phyloP scores from a whole-genome alignment of 2,329 filamentous ascomycete species.

The Fusarium sp. region DNA sequence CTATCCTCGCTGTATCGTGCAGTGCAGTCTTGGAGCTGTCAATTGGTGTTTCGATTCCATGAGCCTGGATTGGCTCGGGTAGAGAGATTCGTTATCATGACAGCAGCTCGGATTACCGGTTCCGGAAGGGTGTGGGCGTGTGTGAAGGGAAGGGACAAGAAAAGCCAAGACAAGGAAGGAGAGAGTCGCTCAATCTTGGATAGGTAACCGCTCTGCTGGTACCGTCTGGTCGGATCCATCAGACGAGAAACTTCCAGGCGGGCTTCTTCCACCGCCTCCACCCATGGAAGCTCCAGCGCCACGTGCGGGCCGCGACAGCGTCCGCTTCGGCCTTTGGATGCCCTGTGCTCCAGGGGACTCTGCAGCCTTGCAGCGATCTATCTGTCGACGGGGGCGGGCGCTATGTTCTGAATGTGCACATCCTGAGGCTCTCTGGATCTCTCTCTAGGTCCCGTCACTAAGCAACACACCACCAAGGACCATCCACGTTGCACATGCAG shows the following conservation, averaged over 20 bases:
- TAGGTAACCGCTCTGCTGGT: constrained; percentile 24
- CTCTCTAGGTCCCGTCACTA: neutral
- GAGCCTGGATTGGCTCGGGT: constrained; percentile 39
- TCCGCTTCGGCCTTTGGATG: constrained; percentile 13
- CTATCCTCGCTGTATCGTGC: constrained; percentile 19
- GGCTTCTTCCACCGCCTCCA: constrained; percentile 30
- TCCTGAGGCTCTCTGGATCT: neutral
- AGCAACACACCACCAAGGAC: constrained; percentile 5
- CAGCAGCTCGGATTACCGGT: constrained; percentile 37
- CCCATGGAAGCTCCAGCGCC: constrained; percentile 13
- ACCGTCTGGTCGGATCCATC: constrained; percentile 12
- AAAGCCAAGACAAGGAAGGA: neutral
- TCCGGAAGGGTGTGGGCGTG: constrained; percentile 23
- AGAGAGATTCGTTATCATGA: constrained; percentile 30
- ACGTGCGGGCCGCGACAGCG: constrained; percentile 32
- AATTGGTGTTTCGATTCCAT: constrained; percentile 22
- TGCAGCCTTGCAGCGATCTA: constrained; percentile 41
- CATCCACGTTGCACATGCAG: constrained; percentile 24
- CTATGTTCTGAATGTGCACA: neutral
- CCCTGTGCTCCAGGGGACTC: constrained; percentile 38
- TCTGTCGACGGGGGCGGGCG: constrained; percentile 13
- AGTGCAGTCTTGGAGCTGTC: constrained; percentile 11
- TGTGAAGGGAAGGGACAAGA: neutral
- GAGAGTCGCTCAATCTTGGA: constrained; percentile 10
- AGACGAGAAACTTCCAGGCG: constrained; percentile 4